Percentiles rank a stretch among this genome's conserved stretches.
phyloP scores from a whole-genome alignment of 2,329 filamentous ascomycete species.

The Camillea tinctor region DNA sequence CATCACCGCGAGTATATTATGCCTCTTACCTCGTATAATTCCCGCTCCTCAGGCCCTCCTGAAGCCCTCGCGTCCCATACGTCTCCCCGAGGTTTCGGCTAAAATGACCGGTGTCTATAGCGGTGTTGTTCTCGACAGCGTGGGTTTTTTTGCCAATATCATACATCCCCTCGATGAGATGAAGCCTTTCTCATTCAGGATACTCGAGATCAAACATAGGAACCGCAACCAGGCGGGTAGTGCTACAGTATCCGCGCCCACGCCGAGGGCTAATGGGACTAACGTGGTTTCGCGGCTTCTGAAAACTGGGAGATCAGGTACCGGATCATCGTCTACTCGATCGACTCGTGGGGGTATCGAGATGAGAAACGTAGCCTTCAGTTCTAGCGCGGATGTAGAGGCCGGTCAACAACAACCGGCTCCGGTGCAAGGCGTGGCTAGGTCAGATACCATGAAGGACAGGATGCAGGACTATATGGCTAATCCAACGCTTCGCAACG shows the following conservation, averaged over 20 bases:
- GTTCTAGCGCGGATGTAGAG: constrained; percentile 25
- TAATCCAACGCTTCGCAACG: constrained; percentile 41
- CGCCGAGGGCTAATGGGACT: constrained; percentile 2
- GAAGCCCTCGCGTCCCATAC: constrained; percentile 51
- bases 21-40: constrained; percentile 58
- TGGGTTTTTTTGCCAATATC: constrained; percentile 63
- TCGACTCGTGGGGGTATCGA: background rate
- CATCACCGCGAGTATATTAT: constrained; percentile 57
- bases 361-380: constrained; percentile 12
- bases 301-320: constrained; percentile 11
- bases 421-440: constrained; percentile 24
- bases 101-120: constrained; percentile 59
- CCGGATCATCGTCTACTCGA: constrained; percentile 4
- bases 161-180: constrained; percentile 54
- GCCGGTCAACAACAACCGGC: constrained; percentile 8
- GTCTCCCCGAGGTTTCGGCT: constrained; percentile 54
- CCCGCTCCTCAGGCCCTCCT: constrained; percentile 63
- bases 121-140: constrained; percentile 51
- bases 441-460: constrained; percentile 39
- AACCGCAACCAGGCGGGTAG: constrained; percentile 28
- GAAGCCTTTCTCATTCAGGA: constrained; percentile 46
- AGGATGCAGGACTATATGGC: constrained; percentile 43
- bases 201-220: constrained; percentile 48
- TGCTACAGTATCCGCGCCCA: constrained; percentile 13
- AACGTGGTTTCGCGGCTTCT: constrained; percentile 13